Percentiles rank a stretch among this genome's conserved stretches.
Evolutionary conservation across 768 basidiomycete genomes (phyloP).

Genomic region (Auricularia cornea): DNA sequence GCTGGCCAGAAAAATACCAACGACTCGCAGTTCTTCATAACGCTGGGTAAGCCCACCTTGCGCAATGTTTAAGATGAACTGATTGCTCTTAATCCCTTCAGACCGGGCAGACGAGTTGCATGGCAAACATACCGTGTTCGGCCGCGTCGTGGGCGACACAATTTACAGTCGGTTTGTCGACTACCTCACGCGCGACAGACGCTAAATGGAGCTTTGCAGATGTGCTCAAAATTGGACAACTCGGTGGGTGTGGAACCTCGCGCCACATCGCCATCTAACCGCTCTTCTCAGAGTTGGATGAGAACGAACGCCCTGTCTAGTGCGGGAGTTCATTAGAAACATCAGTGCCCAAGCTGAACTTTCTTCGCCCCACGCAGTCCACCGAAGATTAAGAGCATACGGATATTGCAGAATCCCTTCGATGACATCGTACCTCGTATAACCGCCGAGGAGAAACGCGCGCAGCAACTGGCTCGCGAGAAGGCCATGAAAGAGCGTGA

Average conservation of each 20-base stretch:
- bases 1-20: constrained; percentile 81
- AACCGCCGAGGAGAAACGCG: constrained; percentile 84
- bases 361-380: constrained; percentile 41
- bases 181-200: constrained; percentile 1
- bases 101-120: constrained; percentile 90
- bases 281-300: constrained; percentile 53
- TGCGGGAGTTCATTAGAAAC: constrained; percentile 26
- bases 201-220: constrained; percentile 40
- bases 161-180: constrained; percentile 61
- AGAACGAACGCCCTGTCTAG: constrained; percentile 74
- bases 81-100: constrained; percentile 21
- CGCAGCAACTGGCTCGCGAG: constrained; percentile 74
- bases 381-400: constrained; percentile 79
- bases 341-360: not conserved
- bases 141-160: constrained; percentile 81
- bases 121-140: constrained; percentile 91
- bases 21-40: constrained; percentile 92
- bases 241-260: constrained; percentile 46
- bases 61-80: not conserved
- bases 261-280: not conserved
- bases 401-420: constrained; percentile 89
- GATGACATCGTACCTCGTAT: constrained; percentile 93
- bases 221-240: constrained; percentile 83
- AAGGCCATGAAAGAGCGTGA: constrained; percentile 71
- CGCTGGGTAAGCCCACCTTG: constrained; percentile 51